phyloP scores from a whole-genome alignment of 2,329 filamentous ascomycete genomes.

The Exophiala calicioides region DNA sequence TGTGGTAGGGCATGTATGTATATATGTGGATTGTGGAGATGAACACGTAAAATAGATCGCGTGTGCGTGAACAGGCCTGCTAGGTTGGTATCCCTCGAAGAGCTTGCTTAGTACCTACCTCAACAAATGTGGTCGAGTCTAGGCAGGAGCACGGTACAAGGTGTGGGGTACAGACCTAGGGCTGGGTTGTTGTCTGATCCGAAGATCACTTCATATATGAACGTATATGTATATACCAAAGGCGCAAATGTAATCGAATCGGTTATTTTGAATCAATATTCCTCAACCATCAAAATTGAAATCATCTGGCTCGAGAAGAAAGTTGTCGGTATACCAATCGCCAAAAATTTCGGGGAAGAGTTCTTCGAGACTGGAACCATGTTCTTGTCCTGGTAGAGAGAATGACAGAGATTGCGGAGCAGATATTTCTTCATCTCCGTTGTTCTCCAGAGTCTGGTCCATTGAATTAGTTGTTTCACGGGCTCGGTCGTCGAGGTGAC shows the following conservation, averaged over 20 bases:
- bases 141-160: background rate
- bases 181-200: background rate
- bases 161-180: background rate
- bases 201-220: background rate
- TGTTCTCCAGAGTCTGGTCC: background rate
- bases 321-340: constrained; percentile 11
- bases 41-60: background rate
- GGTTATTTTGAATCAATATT: background rate
- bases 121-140: background rate
- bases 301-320: constrained; percentile 5
- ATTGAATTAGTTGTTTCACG: background rate
- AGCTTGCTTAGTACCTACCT: background rate
- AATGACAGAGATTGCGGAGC: background rate
- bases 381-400: constrained; percentile 1
- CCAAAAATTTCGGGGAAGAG: constrained; percentile 15
- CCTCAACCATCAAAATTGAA: constrained; percentile 8
- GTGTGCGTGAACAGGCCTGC: background rate
- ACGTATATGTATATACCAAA: constrained; percentile 3
- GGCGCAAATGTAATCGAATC: background rate
- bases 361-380: constrained; percentile 8
- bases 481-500: background rate
- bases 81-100: background rate
- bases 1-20: constrained; percentile 6
- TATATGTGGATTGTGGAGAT: background rate
- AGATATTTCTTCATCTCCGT: constrained; percentile 1